Evolutionary conservation across 768 basidiomycete species (phyloP), one percentile per base, ranked within the genome.

Genomic region (Naganishia antarctica): DNA sequence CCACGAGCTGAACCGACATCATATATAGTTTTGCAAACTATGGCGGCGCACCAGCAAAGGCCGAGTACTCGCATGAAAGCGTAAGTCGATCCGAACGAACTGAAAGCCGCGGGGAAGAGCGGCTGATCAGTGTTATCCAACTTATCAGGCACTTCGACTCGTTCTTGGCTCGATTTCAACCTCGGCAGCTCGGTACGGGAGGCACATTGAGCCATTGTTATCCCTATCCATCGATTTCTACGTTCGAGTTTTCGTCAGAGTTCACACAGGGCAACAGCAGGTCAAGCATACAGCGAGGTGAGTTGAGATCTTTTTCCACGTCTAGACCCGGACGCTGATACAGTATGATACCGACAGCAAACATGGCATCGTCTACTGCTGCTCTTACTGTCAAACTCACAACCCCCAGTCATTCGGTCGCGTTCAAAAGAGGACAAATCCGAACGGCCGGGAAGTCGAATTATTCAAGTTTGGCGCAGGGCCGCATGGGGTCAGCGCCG

Each of bases 171-270:
- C 88, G 0, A 78, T 97, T 47, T 87, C 92, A 0, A 87, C 87
- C 0, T 86, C 91, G 2, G 96, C 96, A 1, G 84, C 88, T 25
- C 84, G 92, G 71, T 98, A 98, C 73, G 94, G 96, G 4, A 86
- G 91, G 43, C 89, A 87, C 73, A 90, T 99, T 66, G 73, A 74
- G 47, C 96, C 96, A 11, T 79, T 96, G 7, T 78, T 96, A 3
- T 92, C 88, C 0, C 81, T 99, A 32, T 94, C 91, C 16, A 94
- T 99, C 72, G 96, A 99, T 71, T 99, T 98, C 76, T 99, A 99
- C 75, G 86, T 96, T 26, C 87, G 96, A 3, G 72, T 98, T 21
- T 99, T 97, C 71, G 84, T 97, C 16, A 85, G 87, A 11, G 80
- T 99, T 4, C 80, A 84, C 59, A 82, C 86, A 0, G 81, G 85